Conservation (phyloP, 352 stramenopile genomes). For the Hyaloperonospora arabidopsidis region DNA sequence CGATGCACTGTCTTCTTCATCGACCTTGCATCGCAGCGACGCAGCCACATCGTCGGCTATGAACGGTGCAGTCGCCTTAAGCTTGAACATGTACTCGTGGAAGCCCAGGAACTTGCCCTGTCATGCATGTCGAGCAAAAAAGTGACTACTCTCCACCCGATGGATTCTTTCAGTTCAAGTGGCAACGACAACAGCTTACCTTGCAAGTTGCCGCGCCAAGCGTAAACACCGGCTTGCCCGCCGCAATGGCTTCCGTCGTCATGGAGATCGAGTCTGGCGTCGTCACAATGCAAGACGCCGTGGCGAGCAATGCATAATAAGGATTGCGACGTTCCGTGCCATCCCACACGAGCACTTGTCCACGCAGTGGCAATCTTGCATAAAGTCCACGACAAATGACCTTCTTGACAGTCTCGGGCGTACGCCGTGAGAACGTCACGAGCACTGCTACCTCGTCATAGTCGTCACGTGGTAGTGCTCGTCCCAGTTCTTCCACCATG, state of each 20-base stretch:
- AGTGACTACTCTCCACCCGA: neutral
- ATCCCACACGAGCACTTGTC: conserved; percentile 47
- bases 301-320: conserved; percentile 49
- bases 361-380: conserved; percentile 7
- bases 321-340: conserved; percentile 45
- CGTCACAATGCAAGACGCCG: conserved; percentile 47
- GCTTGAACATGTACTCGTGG: conserved; percentile 32
- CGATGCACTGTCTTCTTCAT: neutral
- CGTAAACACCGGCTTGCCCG: conserved; percentile 45
- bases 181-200: conserved; percentile 15
- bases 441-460: conserved; percentile 32
- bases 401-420: conserved; percentile 32
- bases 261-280: conserved; percentile 79
- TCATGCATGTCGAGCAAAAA: neutral
- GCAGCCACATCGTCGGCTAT: conserved; percentile 13
- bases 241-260: conserved; percentile 64
- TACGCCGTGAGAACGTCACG: conserved; percentile 64
- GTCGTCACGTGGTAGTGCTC: conserved; percentile 10
- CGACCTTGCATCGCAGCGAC: neutral
- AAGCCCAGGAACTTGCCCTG: conserved; percentile 54
- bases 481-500: conserved; percentile 41
- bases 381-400: conserved; percentile 27
- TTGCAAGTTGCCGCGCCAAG: conserved; percentile 39
- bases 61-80: conserved; percentile 26
- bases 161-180: too few species aligned